Evolutionary conservation across 2,329 filamentous ascomycete genomes (phyloP).

Genomic region (Biscogniauxia mediterranea): DNA sequence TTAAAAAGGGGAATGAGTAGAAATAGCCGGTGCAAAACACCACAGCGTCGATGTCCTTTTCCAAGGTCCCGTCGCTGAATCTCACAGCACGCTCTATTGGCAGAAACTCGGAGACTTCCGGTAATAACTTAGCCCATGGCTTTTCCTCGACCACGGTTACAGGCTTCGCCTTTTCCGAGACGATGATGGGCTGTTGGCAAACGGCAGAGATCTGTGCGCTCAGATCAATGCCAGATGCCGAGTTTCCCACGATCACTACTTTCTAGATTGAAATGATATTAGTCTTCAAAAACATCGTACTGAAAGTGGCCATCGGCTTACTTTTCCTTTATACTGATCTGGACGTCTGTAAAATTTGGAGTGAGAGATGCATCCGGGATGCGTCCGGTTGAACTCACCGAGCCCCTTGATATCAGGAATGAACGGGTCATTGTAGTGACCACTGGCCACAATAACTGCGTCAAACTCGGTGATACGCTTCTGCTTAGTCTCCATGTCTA

Average conservation of each 20-base stretch:
- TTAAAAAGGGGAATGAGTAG: slow-evolving; percentile 62
- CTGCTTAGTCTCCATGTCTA: slow-evolving; percentile 30
- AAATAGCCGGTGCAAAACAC: slow-evolving; percentile 72
- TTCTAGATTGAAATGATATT: slow-evolving; percentile 44
- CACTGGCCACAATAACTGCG: slow-evolving; percentile 61
- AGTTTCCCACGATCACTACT: slow-evolving; percentile 65
- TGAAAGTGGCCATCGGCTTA: slow-evolving; percentile 9
- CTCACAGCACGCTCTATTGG: slow-evolving; percentile 48
- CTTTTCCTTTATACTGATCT: slow-evolving; percentile 33
- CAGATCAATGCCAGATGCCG: slow-evolving; percentile 65
- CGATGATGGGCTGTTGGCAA: slow-evolving; percentile 49
- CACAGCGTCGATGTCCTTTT: slow-evolving; percentile 57
- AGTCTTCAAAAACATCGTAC: background rate
- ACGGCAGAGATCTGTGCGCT: slow-evolving; percentile 58
- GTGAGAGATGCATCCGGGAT: slow-evolving; percentile 54
- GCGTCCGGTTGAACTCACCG: slow-evolving; percentile 46
- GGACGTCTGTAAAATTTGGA: slow-evolving; percentile 66
- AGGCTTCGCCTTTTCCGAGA: slow-evolving; percentile 46
- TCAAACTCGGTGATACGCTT: slow-evolving; percentile 45
- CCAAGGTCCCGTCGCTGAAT: slow-evolving; percentile 59
- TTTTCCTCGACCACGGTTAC: slow-evolving; percentile 25
- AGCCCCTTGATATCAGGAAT: slow-evolving; percentile 58
- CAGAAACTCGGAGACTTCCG: slow-evolving; percentile 24
- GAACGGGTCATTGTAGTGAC: slow-evolving; percentile 61
- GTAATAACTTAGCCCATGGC: slow-evolving; percentile 26